Conservation (phyloP, 352 stramenopile species). For the Phytopythium oedochilum region DNA sequence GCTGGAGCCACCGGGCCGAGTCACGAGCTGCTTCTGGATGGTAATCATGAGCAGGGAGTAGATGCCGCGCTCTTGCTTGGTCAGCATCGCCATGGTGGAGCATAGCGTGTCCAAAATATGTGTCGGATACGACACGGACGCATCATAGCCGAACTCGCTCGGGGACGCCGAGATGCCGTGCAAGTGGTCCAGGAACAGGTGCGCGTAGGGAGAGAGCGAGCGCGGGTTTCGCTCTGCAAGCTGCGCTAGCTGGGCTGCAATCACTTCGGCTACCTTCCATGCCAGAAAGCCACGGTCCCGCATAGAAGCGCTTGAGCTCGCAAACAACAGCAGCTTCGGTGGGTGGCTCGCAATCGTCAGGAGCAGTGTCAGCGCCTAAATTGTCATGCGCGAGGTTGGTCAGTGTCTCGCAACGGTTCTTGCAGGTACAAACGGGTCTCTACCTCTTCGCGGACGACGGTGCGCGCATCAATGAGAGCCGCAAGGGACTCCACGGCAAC, state of each 20-base stretch:
- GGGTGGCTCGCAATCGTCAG: constrained; percentile 68
- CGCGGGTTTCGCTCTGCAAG: constrained; percentile 34
- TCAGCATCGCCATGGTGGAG: constrained; percentile 61
- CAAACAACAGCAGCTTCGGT: constrained; percentile 45
- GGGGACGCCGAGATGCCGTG: constrained; percentile 52
- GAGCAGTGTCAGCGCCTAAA: constrained; percentile 58
- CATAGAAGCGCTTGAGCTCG: constrained; percentile 25
- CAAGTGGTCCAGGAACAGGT: constrained; percentile 77
- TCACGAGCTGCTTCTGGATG: constrained; percentile 80
- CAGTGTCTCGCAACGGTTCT: neutral
- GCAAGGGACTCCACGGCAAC: constrained; percentile 34
- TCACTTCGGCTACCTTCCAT: constrained; percentile 61
- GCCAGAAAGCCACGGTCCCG: constrained; percentile 31
- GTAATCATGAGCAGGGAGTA: constrained; percentile 81
- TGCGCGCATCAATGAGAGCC: constrained; percentile 29
- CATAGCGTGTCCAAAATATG: constrained; percentile 65
- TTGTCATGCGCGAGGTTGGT: neutral
- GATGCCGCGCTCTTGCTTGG: constrained; percentile 58
- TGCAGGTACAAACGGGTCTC: neutral
- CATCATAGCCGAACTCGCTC: constrained; percentile 17
- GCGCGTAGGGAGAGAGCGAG: constrained; percentile 47
- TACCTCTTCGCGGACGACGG: constrained; percentile 59
- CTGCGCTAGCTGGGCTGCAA: constrained; percentile 37
- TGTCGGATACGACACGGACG: constrained; percentile 34
- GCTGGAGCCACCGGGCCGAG: constrained; percentile 16